phyloP scores from a whole-genome alignment of 805 yeast species.

The Torulaspora delbrueckii region DNA sequence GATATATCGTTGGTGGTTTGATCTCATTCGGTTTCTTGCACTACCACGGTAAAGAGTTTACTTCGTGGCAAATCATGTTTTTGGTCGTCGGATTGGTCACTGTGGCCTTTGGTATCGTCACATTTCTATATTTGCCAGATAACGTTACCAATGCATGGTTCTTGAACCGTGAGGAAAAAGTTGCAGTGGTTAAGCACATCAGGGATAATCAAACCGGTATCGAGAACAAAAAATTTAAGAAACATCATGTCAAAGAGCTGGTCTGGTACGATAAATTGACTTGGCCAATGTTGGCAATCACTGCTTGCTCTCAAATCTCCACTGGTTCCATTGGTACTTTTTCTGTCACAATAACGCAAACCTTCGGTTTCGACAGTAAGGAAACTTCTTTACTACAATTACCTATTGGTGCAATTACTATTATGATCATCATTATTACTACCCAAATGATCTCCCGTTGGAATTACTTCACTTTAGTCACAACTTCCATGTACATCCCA shows the following conservation, averaged over 20 bases:
- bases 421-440: conserved; percentile 38
- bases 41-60: conserved; percentile 39
- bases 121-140: conserved; percentile 46
- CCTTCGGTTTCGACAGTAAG: conserved; percentile 46
- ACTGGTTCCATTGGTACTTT: conserved; percentile 52
- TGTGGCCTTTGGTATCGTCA: conserved; percentile 43
- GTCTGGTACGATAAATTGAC: conserved; percentile 44
- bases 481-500: conserved; percentile 39
- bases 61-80: conserved; percentile 61
- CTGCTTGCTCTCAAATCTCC: conserved; percentile 44
- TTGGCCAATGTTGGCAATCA: conserved; percentile 47
- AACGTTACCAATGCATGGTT: conserved; percentile 42
- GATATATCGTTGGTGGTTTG: conserved; percentile 43
- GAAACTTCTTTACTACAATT: conserved; percentile 48
- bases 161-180: conserved; percentile 38
- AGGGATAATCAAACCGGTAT: conserved; percentile 49
- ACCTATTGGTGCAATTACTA: conserved; percentile 53
- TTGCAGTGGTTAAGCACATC: conserved; percentile 45
- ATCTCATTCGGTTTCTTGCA: conserved; percentile 52
- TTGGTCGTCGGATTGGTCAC: conserved; percentile 53
- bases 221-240: conserved; percentile 44
- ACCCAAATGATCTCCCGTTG: conserved; percentile 37
- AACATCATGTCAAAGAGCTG: conserved; percentile 44
- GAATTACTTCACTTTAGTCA: conserved; percentile 37
- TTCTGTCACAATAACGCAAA: conserved; percentile 47